These are phyloP conservation scores for Aspergillus uvarum DNA, from an alignment of 2,329 filamentous ascomycete genomes.

Conservation along the genomic window DNA sequence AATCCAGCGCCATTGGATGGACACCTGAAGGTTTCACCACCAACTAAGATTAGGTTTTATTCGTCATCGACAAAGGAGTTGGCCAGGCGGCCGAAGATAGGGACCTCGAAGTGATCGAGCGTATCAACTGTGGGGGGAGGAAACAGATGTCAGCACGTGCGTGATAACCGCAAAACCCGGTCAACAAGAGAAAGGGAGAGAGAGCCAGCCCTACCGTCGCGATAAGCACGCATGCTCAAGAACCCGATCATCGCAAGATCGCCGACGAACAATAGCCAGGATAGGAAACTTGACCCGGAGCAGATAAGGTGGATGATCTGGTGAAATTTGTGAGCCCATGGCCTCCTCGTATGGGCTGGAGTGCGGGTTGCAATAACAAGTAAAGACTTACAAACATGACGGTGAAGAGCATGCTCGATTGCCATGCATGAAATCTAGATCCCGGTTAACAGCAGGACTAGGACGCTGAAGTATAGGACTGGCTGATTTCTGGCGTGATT, in stretches of 20 bases:
- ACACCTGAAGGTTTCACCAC: too few species aligned
- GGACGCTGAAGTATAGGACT: not conserved
- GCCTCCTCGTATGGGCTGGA: too few species aligned
- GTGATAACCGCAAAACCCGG: not conserved
- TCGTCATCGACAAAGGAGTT: constrained; percentile 91
- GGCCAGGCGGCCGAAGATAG: constrained; percentile 80
- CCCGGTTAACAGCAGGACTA: constrained; percentile 4
- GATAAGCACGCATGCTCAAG: constrained; percentile 75
- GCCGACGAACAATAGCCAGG: constrained; percentile 75
- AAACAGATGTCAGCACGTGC: constrained; percentile 7
- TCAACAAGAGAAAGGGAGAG: not conserved
- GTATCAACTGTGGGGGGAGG: constrained; percentile 54
- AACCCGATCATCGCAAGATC: constrained; percentile 76
- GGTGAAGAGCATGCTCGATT: constrained; percentile 80
- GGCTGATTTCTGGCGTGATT: too few species aligned
- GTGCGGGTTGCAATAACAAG: not conserved
- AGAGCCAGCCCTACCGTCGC: constrained; percentile 62
- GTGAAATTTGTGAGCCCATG: constrained; percentile 24
- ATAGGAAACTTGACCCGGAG: constrained; percentile 78
- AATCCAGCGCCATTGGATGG: too few species aligned
- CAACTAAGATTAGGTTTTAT: constrained; percentile 30
- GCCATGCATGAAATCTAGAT: constrained; percentile 90
- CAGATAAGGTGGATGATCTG: constrained; percentile 82
- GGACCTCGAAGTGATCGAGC: constrained; percentile 74
- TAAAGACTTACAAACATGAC: constrained; percentile 54